A percentile compares a stretch with the other conserved stretches of the same genome.
Conservation (phyloP, 2,329 filamentous ascomycete genomes). For the Pezizomycotina sp. region DNA sequence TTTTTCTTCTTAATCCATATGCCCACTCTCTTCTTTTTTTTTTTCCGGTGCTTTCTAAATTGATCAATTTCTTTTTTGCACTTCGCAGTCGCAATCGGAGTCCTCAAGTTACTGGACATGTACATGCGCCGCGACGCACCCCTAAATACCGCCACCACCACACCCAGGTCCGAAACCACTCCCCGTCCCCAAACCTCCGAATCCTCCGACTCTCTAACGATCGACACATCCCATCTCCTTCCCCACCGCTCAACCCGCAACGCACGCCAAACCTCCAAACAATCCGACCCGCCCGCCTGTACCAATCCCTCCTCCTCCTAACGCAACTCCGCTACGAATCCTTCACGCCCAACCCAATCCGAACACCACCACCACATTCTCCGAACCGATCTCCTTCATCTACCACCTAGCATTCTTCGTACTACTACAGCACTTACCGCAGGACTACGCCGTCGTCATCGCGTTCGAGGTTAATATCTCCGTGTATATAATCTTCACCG, state of each 20-base stretch:
- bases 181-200: slow-evolving; percentile 11
- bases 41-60: neutral
- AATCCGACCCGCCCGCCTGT: slow-evolving; percentile 9
- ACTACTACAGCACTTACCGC: slow-evolving; percentile 6
- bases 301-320: slow-evolving; percentile 16
- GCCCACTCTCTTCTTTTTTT: neutral
- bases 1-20: neutral
- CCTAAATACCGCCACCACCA: slow-evolving; percentile 14
- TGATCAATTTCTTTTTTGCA: neutral
- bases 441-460: slow-evolving; percentile 10
- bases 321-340: slow-evolving; percentile 15
- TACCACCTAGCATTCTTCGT: slow-evolving; percentile 13
- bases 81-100: neutral
- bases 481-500: slow-evolving; percentile 14
- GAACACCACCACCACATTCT: slow-evolving; percentile 10
- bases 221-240: too few relatives aligned
- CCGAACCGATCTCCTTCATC: slow-evolving; percentile 14
- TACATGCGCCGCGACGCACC: slow-evolving; percentile 8
- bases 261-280: slow-evolving; percentile 4
- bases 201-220: too few relatives aligned
- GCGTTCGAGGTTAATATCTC: slow-evolving; percentile 14
- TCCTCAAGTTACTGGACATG: neutral
- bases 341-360: slow-evolving; percentile 15
- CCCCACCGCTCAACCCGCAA: too few relatives aligned
- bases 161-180: slow-evolving; percentile 9